Evolutionary conservation across 257 asterid genomes (phyloP).

Genomic region (Penstemon barbatus): DNA sequence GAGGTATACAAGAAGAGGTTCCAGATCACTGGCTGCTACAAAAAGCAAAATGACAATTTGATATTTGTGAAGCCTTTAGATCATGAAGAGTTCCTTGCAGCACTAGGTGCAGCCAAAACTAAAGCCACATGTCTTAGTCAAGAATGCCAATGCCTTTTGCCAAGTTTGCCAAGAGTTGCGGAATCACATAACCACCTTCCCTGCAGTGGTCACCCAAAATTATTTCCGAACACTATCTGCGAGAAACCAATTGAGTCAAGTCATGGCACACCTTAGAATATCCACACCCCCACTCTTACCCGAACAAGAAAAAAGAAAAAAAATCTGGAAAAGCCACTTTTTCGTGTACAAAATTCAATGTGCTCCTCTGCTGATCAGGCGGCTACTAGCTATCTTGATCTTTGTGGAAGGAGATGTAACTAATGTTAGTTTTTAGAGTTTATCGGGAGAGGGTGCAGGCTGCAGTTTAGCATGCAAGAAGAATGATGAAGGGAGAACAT

Average conservation of each 20-base stretch:
- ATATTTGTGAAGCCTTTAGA: slow-evolving; percentile 50
- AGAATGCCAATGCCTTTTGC: slow-evolving; percentile 43
- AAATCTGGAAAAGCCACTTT: background rate
- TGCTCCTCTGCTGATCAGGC: background rate
- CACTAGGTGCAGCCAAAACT: slow-evolving; percentile 50
- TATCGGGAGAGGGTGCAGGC: background rate
- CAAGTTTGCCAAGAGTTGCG: slow-evolving; percentile 35
- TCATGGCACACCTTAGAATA: slow-evolving; percentile 27
- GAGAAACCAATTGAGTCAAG: slow-evolving; percentile 49
- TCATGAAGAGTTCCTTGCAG: slow-evolving; percentile 56
- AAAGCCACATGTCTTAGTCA: slow-evolving; percentile 28
- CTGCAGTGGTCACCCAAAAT: slow-evolving; percentile 37
- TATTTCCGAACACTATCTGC: slow-evolving; percentile 33
- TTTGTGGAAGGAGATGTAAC: background rate
- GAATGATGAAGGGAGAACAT: background rate
- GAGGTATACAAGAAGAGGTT: slow-evolving; percentile 54
- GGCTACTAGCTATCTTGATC: background rate
- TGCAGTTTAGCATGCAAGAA: background rate
- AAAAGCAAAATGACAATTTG: slow-evolving; percentile 33
- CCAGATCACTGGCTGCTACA: slow-evolving; percentile 29
- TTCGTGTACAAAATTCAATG: background rate
- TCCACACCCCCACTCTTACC: slow-evolving; percentile 4
- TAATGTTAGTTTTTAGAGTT: background rate
- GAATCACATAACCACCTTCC: slow-evolving; percentile 37
- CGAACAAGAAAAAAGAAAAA: background rate